Percentiles rank a stretch among this genome's conserved stretches.
These are phyloP conservation scores for Persicaria tinctoria DNA, from an alignment of 148 eudicot genomes.

Conservation along the genomic window DNA sequence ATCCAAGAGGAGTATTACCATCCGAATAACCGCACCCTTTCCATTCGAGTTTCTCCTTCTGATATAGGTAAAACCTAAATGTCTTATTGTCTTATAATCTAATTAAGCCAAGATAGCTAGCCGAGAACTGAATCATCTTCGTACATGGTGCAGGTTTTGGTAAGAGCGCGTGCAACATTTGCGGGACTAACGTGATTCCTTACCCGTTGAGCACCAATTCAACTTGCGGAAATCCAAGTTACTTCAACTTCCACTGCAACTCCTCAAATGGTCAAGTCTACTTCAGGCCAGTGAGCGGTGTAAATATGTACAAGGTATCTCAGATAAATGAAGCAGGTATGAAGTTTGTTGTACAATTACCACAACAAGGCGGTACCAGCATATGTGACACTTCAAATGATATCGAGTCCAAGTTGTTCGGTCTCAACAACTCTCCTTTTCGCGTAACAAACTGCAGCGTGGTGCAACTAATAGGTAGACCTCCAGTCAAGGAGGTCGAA, in stretches of 20 bases:
- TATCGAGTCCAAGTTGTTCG: neutral
- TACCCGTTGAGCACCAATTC: neutral
- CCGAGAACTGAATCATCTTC: too few relatives aligned
- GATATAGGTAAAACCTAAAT: too few relatives aligned
- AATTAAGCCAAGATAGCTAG: too few relatives aligned
- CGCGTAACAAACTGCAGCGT: neutral
- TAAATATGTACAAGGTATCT: neutral
- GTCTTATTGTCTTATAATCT: too few relatives aligned
- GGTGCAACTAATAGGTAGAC: neutral
- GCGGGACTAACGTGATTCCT: conserved; percentile 3
- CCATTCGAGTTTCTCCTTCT: too few relatives aligned
- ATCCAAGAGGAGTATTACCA: too few relatives aligned
- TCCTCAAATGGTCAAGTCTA: neutral
- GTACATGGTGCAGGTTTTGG: neutral
- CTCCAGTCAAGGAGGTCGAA: neutral
- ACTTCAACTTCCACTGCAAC: neutral
- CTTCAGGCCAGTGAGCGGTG: neutral
- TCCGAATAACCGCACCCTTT: too few relatives aligned
- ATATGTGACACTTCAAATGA: too few relatives aligned
- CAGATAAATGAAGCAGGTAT: neutral
- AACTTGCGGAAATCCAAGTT: neutral
- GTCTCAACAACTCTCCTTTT: neutral
- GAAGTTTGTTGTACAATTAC: neutral
- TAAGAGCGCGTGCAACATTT: neutral
- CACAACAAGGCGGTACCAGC: too few relatives aligned